Percentiles rank a stretch among this genome's conserved stretches.
Conservation (phyloP, 371 early-diverging fungal genomes). For the Batrachochytrium dendrobatidis region DNA sequence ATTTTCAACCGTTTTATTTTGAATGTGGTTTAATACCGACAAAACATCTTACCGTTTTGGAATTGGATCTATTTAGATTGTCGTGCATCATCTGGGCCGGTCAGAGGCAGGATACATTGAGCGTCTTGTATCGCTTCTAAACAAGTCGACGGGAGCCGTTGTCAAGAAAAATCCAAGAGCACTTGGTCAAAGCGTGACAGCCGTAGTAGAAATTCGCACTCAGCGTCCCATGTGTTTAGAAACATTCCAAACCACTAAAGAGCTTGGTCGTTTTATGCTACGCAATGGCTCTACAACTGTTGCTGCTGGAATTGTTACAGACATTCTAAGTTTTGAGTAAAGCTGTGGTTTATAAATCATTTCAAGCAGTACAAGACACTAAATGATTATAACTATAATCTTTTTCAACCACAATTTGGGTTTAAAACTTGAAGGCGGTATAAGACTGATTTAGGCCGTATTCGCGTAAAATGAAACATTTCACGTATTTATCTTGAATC, state of each 20-base stretch:
- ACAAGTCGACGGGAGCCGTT: slow-evolving; percentile 79
- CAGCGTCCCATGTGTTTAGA: slow-evolving; percentile 74
- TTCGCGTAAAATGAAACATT: too few species aligned
- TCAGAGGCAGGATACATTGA: slow-evolving; percentile 71
- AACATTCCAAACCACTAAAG: slow-evolving; percentile 72
- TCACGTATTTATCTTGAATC: too few species aligned
- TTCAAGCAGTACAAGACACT: too few species aligned
- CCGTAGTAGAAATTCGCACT: slow-evolving; percentile 71
- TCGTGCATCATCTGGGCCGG: slow-evolving; percentile 74
- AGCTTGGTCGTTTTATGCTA: slow-evolving; percentile 83
- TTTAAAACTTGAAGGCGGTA: too few species aligned
- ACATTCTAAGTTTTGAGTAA: background rate
- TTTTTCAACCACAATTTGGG: too few species aligned
- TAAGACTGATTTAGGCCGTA: too few species aligned
- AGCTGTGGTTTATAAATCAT: background rate
- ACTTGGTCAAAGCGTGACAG: slow-evolving; percentile 69
- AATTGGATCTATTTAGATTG: slow-evolving; percentile 32
- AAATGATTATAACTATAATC: too few species aligned
- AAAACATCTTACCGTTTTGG: slow-evolving; percentile 6
- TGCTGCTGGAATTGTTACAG: slow-evolving; percentile 71
- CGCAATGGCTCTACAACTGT: slow-evolving; percentile 78
- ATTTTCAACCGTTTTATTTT: background rate
- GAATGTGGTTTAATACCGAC: too few species aligned
- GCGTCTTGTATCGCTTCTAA: slow-evolving; percentile 60
- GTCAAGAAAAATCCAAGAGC: slow-evolving; percentile 72